These are phyloP conservation scores for Silene uniflora DNA, from an alignment of 148 eudicot genomes.

Conservation along the genomic window DNA sequence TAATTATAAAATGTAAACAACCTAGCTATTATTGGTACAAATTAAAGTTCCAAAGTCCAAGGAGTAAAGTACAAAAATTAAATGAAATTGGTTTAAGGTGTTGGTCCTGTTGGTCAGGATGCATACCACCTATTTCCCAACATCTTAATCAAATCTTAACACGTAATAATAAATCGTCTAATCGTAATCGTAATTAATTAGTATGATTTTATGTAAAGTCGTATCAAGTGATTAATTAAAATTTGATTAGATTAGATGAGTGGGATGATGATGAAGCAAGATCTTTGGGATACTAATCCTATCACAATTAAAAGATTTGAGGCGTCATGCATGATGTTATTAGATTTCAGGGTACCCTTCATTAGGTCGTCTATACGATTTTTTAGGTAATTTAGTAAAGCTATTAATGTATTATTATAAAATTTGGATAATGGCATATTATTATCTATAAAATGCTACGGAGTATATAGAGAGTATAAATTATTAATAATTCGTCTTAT, in stretches of 20 bases:
- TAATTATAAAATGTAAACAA: neutral
- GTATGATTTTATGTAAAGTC: neutral
- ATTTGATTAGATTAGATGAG: constrained; percentile 1
- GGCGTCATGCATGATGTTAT: constrained; percentile 15
- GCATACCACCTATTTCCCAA: constrained; percentile 14
- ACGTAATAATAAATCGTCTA: neutral
- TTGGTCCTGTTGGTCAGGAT: neutral
- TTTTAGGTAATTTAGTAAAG: neutral
- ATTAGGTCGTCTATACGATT: neutral
- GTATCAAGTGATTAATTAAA: neutral
- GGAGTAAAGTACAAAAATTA: constrained; percentile 5
- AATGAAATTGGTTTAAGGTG: neutral
- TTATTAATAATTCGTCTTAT: too few relatives aligned
- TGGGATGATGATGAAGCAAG: neutral
- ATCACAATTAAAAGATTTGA: neutral
- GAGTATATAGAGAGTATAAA: too few relatives aligned
- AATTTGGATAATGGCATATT: neutral
- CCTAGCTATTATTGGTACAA: neutral
- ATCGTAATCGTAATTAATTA: neutral
- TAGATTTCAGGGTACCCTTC: neutral
- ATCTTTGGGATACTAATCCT: constrained; percentile 6
- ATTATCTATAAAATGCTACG: too few relatives aligned
- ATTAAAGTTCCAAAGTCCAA: constrained; percentile 4
- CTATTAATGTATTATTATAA: too few relatives aligned
- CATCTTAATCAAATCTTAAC: constrained; percentile 6